Percentiles rank a stretch among this genome's conserved stretches.
These are phyloP conservation scores for Niveomyces coronatus DNA, from an alignment of 2,329 filamentous ascomycete species.

Conservation along the genomic window DNA sequence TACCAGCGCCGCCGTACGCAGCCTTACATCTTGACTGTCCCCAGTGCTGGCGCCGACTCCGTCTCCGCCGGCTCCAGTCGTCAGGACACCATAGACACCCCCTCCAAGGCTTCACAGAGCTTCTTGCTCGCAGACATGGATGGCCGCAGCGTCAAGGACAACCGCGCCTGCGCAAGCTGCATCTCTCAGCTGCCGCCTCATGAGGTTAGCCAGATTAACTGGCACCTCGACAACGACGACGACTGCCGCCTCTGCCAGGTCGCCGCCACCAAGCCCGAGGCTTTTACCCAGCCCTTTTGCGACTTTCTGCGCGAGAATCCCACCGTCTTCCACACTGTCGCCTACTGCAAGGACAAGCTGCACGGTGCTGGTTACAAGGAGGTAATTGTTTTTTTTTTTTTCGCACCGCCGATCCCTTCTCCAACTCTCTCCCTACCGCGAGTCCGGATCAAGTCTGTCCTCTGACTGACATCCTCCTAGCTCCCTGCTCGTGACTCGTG, in stretches of 20 bases:
- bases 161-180: slow-evolving; percentile 29
- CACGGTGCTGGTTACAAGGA: slow-evolving; percentile 61
- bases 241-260: slow-evolving; percentile 28
- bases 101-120: slow-evolving; percentile 21
- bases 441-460: background rate
- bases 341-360: slow-evolving; percentile 65
- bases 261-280: slow-evolving; percentile 40
- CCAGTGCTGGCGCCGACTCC: background rate
- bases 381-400: too few relatives aligned
- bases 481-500: slow-evolving; percentile 73
- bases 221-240: slow-evolving; percentile 16
- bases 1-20: slow-evolving; percentile 9
- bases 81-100: background rate
- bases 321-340: slow-evolving; percentile 85
- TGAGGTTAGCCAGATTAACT: slow-evolving; percentile 23
- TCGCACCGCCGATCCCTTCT: too few relatives aligned
- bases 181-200: slow-evolving; percentile 22
- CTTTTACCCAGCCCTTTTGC: slow-evolving; percentile 75
- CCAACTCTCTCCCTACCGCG: background rate
- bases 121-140: slow-evolving; percentile 38
- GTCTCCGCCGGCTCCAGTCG: background rate
- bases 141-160: slow-evolving; percentile 22
- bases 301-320: slow-evolving; percentile 84
- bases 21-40: background rate
- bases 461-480: slow-evolving; percentile 26